Base-by-base conservation (phyloP, 1,139 yeast species). In the Zygotorulaspora mrakii region DNA sequence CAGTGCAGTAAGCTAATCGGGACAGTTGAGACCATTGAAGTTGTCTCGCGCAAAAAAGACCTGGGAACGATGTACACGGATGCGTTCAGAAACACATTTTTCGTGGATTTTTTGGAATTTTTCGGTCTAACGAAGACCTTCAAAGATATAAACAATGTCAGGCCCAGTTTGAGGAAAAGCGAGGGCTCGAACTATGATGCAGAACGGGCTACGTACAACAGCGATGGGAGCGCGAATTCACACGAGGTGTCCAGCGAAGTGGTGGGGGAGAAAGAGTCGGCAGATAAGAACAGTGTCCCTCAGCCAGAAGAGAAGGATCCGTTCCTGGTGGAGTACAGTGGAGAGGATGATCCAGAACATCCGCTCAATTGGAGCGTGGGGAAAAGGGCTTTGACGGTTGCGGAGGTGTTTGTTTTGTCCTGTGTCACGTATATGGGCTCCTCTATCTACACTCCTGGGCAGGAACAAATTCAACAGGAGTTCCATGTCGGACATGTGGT, bases 401-500 rank as follows among this genome's bases (percentile, higher is more conserved):
- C 67, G 6, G 61, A 68, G 39, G 65, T 74, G 23, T 65, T 69
- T 21, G 42, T 73, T 31, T 63, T 78, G 42, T 74, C 82, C 2
- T 57, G 69, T 1, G 66, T 73, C 3, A 77, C 77, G 4, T 79
- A 78, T 50, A 73, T 76, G 69, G 81, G 77, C 3, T 68, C 82
- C 1, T 76, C 83, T 1, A 71, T 77, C 22, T 77, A 73, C 48
- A 71, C 82, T 1, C 82, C 84, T 0, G 80, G 79, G 13, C 49
- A 70, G 57, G 61, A 57, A 8, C 52, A 65, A 18, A 56, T 79
- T 31, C 63, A 66, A 54, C 59, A 60, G 14, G 70, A 73, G 18
- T 74, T 76, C 43, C 48, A 58, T n/a, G 64, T 73, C 2, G 59
- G 70, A n/a, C 62, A 64, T 37, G 70, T 68, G 9, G 66, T 65